Base-by-base conservation (phyloP, 2,329 filamentous ascomycete species). In the Aspergillus carbonarius region DNA sequence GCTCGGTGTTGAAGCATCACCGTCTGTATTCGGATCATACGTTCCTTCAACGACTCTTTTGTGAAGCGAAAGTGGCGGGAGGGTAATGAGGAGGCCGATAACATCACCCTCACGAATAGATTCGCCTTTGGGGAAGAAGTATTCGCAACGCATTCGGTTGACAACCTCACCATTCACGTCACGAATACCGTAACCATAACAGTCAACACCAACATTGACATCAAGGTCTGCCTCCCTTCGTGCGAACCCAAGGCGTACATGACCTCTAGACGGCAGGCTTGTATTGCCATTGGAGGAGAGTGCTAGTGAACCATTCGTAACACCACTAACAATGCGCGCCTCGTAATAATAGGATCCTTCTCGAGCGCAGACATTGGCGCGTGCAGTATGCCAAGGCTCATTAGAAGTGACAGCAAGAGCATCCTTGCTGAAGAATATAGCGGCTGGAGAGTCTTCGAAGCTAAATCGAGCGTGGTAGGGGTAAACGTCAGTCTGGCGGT, bases 261-360 rank as follows among this genome's bases (percentile, higher is more conserved):
- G 75, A 9, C 78, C 78, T 55, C 76, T 70, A 55, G 72, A 64
- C 20, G 69, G 66, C 12, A 65, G 47, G 10, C 57, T 58, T 8
- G 69, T 52, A 40, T 57, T 64, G n/a, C 63, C 66, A 53, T 66
- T 69, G 12, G 63, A 62, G 25, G 66, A 35, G 20, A 52, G 30
- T 25, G 60, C 55, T 50, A 68, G 60, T 12, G 68, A 50, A 17
- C 68, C 65, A 46, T 70, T 70, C 46, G 75, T 64, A 44, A 77
- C 70, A 6, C 95, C 95, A 64, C 88, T 86, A 9, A 93, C 88
- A 55, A 99, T 86, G 70, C 90, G 93, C 75, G 93, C 92, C 76
- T 99, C 95, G 82, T 92, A 99, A 75, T 96, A 99, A 81, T 91
- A 92, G 32, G 90, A 85, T 0, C 95, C 95, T 75, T 98, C 91